Conservation (phyloP, 1,284 basidiomycete genomes). For the Clitocybe nebularis region DNA sequence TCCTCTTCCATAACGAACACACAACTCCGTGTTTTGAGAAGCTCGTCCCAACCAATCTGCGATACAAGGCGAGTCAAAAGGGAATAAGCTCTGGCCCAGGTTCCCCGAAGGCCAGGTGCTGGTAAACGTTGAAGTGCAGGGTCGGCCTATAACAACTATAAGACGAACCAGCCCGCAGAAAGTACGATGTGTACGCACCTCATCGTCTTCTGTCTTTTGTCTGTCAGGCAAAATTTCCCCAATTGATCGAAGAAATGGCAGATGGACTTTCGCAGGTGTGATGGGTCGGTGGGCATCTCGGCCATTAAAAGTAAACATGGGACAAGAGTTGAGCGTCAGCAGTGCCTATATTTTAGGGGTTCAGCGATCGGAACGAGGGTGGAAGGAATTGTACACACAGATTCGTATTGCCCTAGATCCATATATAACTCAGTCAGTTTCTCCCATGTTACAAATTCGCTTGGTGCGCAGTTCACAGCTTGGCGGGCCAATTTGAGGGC, state of each 20-base stretch:
- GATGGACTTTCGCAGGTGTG: conserved; percentile 77
- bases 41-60: conserved; percentile 97
- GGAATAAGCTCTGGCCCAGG: conserved; percentile 93
- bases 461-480: conserved; percentile 96
- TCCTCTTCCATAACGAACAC: conserved; percentile 99
- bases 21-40: conserved; percentile 87
- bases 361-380: background rate
- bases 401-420: conserved; percentile 84
- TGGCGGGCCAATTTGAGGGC: conserved; percentile 89
- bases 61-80: conserved; percentile 88
- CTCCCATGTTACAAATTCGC: conserved; percentile 98
- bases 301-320: conserved; percentile 99
- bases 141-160: conserved; percentile 64
- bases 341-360: conserved; percentile 51
- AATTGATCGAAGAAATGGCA: conserved; percentile 85
- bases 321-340: conserved; percentile 96
- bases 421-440: conserved; percentile 96
- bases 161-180: background rate
- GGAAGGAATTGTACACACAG: conserved; percentile 30
- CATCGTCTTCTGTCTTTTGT: conserved; percentile 79
- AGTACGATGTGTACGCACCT: conserved; percentile 39
- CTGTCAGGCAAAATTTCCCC: conserved; percentile 76
- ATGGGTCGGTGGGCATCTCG: conserved; percentile 91
- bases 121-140: conserved; percentile 90
- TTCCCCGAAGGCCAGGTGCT: conserved; percentile 90